Evolutionary conservation across 192 early-diverging fungal species (phyloP).

Genomic region (Podochytrium sp.): DNA sequence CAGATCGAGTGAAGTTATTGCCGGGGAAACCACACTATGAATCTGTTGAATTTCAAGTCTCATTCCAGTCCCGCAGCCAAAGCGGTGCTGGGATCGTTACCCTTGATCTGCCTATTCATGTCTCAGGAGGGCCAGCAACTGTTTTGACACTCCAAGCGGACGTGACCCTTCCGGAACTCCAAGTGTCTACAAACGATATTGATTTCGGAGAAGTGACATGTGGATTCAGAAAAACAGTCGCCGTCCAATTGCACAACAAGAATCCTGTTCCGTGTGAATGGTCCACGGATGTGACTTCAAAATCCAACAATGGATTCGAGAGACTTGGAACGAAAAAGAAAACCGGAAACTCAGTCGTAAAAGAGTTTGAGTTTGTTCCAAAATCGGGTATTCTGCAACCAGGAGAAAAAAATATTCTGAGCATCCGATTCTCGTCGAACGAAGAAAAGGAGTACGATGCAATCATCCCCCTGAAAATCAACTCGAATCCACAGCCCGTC

Average conservation of each 20-base stretch:
- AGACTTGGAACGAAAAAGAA: conserved; percentile 30
- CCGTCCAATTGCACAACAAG: conserved; percentile 51
- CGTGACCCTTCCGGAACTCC: conserved; percentile 55
- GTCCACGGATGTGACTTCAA: conserved; percentile 19
- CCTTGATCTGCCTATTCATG: conserved; percentile 46
- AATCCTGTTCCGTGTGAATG: conserved; percentile 58
- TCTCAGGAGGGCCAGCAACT: conserved; percentile 56
- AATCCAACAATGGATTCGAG: conserved; percentile 4
- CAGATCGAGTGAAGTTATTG: conserved; percentile 56
- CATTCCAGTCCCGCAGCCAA: conserved; percentile 47
- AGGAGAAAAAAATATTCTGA: conserved; percentile 44
- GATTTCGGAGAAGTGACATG: conserved; percentile 61
- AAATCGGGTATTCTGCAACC: conserved; percentile 48
- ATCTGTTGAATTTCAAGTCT: conserved; percentile 46
- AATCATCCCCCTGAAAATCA: conserved; percentile 49
- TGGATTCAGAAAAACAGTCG: conserved; percentile 51
- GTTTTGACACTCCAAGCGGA: conserved; percentile 45
- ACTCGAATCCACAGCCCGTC: conserved; percentile 48
- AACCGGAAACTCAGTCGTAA: conserved; percentile 7
- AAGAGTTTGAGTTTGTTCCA: conserved; percentile 56
- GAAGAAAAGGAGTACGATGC: conserved; percentile 54
- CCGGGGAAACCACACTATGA: conserved; percentile 47
- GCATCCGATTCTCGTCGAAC: conserved; percentile 46
- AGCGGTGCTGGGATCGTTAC: conserved; percentile 38
- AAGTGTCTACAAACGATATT: conserved; percentile 41